phyloP scores from a whole-genome alignment of 345 rosid genomes.

The Pistacia atlantica region DNA sequence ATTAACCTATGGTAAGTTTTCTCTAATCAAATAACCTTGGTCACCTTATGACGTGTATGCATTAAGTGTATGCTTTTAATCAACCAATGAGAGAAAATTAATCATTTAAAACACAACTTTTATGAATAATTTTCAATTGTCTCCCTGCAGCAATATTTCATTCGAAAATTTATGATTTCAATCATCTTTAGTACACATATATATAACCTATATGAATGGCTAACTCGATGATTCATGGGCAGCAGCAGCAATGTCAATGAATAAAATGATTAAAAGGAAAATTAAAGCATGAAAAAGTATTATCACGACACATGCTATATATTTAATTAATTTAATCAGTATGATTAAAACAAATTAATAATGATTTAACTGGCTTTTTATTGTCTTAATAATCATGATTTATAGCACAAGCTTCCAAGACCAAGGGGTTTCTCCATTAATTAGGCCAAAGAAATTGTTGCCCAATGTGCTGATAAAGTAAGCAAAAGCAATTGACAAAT shows the following conservation, averaged over 20 bases:
- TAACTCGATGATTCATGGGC: too few species aligned
- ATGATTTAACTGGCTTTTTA: background rate
- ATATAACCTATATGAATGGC: background rate
- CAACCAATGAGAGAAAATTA: background rate
- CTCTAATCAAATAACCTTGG: background rate
- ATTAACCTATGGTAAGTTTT: background rate
- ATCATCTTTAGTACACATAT: background rate
- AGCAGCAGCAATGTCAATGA: background rate
- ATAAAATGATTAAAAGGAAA: background rate
- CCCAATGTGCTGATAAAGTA: constrained; percentile 11
- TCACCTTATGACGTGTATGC: too few species aligned
- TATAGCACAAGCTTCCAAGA: background rate
- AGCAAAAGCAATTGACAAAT: background rate
- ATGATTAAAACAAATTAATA: background rate
- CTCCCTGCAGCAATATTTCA: background rate
- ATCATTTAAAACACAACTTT: background rate
- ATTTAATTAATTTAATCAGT: background rate
- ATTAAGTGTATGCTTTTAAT: too few species aligned
- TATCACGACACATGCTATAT: too few species aligned
- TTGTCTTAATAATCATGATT: background rate
- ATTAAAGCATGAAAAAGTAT: background rate
- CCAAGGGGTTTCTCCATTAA: background rate
- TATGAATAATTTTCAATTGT: background rate
- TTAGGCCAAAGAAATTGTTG: constrained; percentile 16
- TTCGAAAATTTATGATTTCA: background rate